Evolutionary conservation across 2,329 filamentous ascomycete species (phyloP), one percentile per base, ranked within the genome.

Genomic region (Gaeumannomyces sp.): DNA sequence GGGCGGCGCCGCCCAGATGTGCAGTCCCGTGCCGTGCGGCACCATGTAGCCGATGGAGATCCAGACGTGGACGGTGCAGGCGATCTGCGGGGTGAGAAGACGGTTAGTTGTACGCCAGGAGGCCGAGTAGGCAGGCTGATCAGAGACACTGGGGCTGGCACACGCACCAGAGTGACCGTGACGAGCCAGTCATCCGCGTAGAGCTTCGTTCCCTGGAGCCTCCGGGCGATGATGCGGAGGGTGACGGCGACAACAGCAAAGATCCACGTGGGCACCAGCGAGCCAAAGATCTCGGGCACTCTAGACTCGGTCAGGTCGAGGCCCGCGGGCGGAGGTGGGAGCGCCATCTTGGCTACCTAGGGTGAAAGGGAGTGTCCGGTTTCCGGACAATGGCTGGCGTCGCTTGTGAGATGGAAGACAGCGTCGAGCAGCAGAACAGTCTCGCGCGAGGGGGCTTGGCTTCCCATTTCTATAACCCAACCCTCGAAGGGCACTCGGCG

Each of bases 131-230:
- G n/a, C n/a, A n/a, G n/a, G n/a, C 31, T 8, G 31, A 33, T 8
- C 7, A 33, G 31, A 6, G 31, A 10, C 31, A 10, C 31, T 4
- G 35, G 35, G 35, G 13, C 29, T 2, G 4, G 16, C n/a, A 29
- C 11, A 25, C 60, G 38, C 31, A 62, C 60, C 60, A 62, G 8
- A 11, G 38, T 28, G 14, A n/a, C 14, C 25, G 33, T n/a, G 13
- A 50, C 60, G 16, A 62, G 38, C 8, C 27, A 50, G 60, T 62
- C 60, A 29, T 62, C 60, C 60, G 8, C 22, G 27, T 28, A 62
- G 5, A 50, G 25, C 25, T 38, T 19, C 2, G 14, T n/a, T 11
- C 38, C 60, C 25, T 29, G 45, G n/a, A 22, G 28, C 25, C 13
- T 53, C 35, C 60, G 45, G 14, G 29, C 60, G 25, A 3, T 6